phyloP scores from a whole-genome alignment of 108 stramenopile species.

The Schizochytrium sp. region DNA sequence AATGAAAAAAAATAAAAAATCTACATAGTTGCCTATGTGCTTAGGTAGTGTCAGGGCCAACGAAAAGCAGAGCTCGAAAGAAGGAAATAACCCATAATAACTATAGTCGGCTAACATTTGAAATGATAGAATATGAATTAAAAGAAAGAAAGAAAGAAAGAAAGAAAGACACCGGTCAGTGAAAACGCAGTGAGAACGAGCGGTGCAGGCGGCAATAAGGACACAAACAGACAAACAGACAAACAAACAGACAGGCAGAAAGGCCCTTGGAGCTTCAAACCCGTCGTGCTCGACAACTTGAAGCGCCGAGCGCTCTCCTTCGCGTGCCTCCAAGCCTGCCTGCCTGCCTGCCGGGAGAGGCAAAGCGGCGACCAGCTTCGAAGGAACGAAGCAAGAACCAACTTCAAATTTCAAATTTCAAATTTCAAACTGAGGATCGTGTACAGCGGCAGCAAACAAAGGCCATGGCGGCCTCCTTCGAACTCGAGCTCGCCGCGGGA shows the following conservation, averaged over 20 bases:
- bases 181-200: background rate
- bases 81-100: background rate
- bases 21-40: no score
- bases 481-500: no score
- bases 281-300: no score
- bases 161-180: background rate
- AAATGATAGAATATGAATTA: background rate
- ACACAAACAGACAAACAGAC: background rate
- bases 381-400: no score
- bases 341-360: background rate
- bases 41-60: background rate
- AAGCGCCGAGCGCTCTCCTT: no score
- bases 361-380: no score
- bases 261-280: background rate
- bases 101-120: background rate
- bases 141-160: slow-evolving; percentile 5
- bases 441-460: no score
- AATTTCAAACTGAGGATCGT: no score
- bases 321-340: no score
- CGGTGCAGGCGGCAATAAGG: background rate
- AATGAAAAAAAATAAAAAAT: no score
- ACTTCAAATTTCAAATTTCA: no score
- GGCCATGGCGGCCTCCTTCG: no score
- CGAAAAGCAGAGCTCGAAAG: background rate
- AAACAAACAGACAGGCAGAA: background rate